Base-by-base conservation (phyloP, 495 filamentous ascomycete species). In the Xylaria curta region DNA sequence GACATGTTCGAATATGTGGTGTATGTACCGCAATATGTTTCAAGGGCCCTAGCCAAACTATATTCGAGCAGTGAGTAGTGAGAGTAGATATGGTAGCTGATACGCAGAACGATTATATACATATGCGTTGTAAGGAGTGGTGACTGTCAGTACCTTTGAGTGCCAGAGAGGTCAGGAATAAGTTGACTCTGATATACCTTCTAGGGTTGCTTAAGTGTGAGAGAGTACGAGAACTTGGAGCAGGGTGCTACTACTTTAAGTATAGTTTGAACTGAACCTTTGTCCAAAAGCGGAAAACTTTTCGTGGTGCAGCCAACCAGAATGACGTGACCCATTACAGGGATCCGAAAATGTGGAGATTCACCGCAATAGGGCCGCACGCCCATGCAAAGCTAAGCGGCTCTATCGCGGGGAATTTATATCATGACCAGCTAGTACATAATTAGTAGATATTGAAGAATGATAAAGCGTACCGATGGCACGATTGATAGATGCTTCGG, bases 371-470 rank as follows among this genome's bases (percentile, higher is more conserved):
- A 78, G 76, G 75, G 77, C 77, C 77, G 77, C 51, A 70, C 40
- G 68, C 73, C 74, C 77, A 78, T 75, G 77, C 60, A 59, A 69
- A 66, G 67, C 73, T 58, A 64, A 72, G 69, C 77, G 77, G 77
- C 75, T 79, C 77, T 76, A 77, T 77, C 75, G 72, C 77, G 77
- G 77, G 75, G 77, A 77, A 77, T 79, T 76, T 60, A 47, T 58
- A 63, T 44, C 17, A 44, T 46, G 12, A 70, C 24, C 38, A 69
- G 28, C 40, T 53, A 28, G 51, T 56, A 58, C 33, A 62, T 63
- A 42, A 42, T 12, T 42, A 42, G 62, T 44, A 68, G 42, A 56
- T 70, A 62, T 31, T 65, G 69, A 68, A 66, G 72, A 69, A 66
- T 46, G 19, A 44, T 65, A 38, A 33, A 51, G 63, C 65, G 42